Evolutionary conservation across 768 basidiomycete species (phyloP), one percentile per base, ranked within the genome.

Genomic region (Gloeopeniophorella convolvens): DNA sequence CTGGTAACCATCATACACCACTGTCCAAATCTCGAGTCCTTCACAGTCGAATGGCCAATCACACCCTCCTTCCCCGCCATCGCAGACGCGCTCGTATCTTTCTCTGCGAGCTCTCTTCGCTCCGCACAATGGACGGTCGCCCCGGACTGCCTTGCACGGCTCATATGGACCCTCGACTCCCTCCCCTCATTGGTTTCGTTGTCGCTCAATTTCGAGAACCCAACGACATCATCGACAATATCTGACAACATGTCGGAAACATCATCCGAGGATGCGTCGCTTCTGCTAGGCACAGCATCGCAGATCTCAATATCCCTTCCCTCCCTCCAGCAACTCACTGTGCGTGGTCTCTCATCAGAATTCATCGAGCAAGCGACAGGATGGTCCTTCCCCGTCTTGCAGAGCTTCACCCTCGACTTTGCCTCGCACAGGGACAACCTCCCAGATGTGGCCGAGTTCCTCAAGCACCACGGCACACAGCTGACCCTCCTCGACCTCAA

Each of bases 11-110:
- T 87, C 48, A 75, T 88, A 27, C 66, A 67, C 11, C 83, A 77
- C 47, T 85, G 82, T 54, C 82, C 83, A 4, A 87, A 87, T 57
- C 77, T 89, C 42, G 77, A 85, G 55, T 79, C 85, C 7, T 85
- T 88, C 65, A 71, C 85, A 30, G 66, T 85, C 36, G 82, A 85
- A 53, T 80, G 78, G 68, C 78, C 84, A 0, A 71, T 88, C 68
- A 70, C 74, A 3, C 63, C 51, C 3, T 72, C 78, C 12, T 84
- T 88, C 53, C 77, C 79, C 1, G 69, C 79, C 0, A 72, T 88
- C n/a, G 80, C 74, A 0, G 78, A 87, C 58, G 73, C 85, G 0
- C 70, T 89, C 1, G 73, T 74, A 42, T 74, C 68, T 1, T 77
- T 68, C 49, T 71, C 77, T 13, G 65, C 65, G 13, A 73, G 72